These are phyloP conservation scores for Hericium erinaceus DNA, from an alignment of 768 basidiomycete genomes.

Conservation along the genomic window DNA sequence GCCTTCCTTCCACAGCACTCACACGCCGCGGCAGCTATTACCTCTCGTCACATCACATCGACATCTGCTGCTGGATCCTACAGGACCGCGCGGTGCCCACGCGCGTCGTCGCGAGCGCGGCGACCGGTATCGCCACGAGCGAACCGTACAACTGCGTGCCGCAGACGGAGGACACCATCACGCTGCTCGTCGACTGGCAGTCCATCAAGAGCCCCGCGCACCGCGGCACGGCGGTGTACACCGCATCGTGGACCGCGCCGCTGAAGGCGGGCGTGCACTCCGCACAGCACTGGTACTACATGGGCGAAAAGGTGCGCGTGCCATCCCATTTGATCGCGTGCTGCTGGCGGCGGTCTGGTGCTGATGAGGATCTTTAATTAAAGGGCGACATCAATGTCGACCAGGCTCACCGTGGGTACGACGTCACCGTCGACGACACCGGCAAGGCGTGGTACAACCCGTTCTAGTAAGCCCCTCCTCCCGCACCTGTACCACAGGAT, in stretches of 20 bases:
- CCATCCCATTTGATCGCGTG: neutral
- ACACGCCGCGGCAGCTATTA: conserved; percentile 53
- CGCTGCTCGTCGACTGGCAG: conserved; percentile 91
- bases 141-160: conserved; percentile 83
- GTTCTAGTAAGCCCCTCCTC: conserved; percentile 59
- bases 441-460: conserved; percentile 87
- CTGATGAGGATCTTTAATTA: neutral
- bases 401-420: conserved; percentile 92
- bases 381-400: conserved; percentile 89
- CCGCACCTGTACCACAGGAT: neutral
- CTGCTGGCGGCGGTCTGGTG: neutral
- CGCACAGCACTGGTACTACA: conserved; percentile 91
- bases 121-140: conserved; percentile 83
- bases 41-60: conserved; percentile 91
- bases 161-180: conserved; percentile 91
- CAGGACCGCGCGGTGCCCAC: conserved; percentile 69
- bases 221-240: conserved; percentile 83
- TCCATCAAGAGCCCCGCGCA: conserved; percentile 66
- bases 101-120: conserved; percentile 84
- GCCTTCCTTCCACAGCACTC: neutral
- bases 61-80: conserved; percentile 80
- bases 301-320: conserved; percentile 70
- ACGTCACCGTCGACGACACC: conserved; percentile 75
- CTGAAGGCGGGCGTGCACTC: conserved; percentile 84
- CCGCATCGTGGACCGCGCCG: conserved; percentile 92